Evolutionary conservation across 2,329 filamentous ascomycete genomes (phyloP), one percentile per base, ranked within the genome.

Genomic region (Sodiomyces alkalinus): DNA sequence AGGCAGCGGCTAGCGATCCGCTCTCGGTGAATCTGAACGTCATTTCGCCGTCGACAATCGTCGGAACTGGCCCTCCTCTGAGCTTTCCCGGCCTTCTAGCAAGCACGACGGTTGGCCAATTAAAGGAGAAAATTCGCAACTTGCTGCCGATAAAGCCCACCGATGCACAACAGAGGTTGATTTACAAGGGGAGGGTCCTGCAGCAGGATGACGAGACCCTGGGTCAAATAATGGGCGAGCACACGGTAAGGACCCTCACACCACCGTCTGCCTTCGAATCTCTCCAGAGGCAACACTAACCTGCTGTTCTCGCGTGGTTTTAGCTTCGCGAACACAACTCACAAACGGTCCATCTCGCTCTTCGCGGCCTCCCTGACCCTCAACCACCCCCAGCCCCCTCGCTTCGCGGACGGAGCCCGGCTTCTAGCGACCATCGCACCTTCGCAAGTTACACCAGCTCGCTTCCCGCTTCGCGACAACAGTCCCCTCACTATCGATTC

Each of bases 111-210:
- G 53, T 75, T 26, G 59, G 58, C 31, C 53, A 71, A 44, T 49
- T 76, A 19, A 75, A 74, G 44, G 60, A 62, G 23, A 65, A 53
- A 43, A 71, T 76, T 33, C 63, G 67, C 18, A 55, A 68, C 39
- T 42, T 47, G 4, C 44, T 74, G 22, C 49, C 56, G 15, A 45
- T 61, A 24, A 62, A 57, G 28, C 68, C 69, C 4, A 40, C 56
- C 11, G 58, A 70, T 34, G 59, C 68, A 19, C 56, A 62, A 19
- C 68, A 75, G 44, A 58, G 71, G 22, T 49, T 77, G 33, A 76
- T 77, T 20, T 62, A 75, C 40, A 57, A 64, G 22, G 72, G 72
- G 1, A 62, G 68, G 19, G 55, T 71, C 26, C 49, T 76, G 26
- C 45, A 55, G 17, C 60, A 60, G 27, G 68, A 74, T 20, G 49